Conservation (phyloP, 805 yeast genomes). For the Sugiyamaella boreocaroliniensis region DNA sequence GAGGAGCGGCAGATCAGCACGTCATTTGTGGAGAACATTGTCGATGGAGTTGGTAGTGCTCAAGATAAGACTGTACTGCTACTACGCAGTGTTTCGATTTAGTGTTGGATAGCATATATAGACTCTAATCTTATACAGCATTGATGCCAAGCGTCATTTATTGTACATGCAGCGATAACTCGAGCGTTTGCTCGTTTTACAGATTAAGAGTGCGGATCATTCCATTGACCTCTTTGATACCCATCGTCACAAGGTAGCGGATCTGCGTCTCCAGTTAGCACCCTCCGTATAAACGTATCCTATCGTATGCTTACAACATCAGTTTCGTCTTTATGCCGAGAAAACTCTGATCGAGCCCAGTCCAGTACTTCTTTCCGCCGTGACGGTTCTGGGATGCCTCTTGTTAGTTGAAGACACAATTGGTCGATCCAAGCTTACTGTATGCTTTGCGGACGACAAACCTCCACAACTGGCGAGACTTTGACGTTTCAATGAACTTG, state of each 20-base stretch:
- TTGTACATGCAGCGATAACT: too few species aligned
- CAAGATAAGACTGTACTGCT: slow-evolving; percentile 13
- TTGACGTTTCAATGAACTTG: slow-evolving; percentile 32
- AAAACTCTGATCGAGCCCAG: slow-evolving; percentile 33
- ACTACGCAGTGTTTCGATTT: slow-evolving; percentile 2
- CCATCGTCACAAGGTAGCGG: slow-evolving; percentile 28
- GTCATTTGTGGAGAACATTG: slow-evolving; percentile 14
- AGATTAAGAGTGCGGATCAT: slow-evolving; percentile 23
- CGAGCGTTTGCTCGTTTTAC: neutral
- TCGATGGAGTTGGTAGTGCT: slow-evolving; percentile 15
- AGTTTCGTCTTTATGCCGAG: slow-evolving; percentile 22
- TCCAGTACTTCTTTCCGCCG: slow-evolving; percentile 26
- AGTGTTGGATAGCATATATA: neutral
- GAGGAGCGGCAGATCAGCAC: slow-evolving; percentile 7
- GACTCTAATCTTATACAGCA: neutral
- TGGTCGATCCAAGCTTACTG: slow-evolving; percentile 9
- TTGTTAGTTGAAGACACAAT: neutral
- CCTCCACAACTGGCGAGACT: slow-evolving; percentile 30
- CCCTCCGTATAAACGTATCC: neutral
- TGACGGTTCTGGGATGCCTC: slow-evolving; percentile 13
- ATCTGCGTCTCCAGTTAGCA: slow-evolving; percentile 19
- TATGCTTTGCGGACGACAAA: slow-evolving; percentile 28
- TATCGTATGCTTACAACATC: slow-evolving; percentile 21
- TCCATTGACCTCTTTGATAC: slow-evolving; percentile 29
- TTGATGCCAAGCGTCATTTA: neutral